Percentiles rank a stretch among this genome's conserved stretches.
phyloP scores from a whole-genome alignment of 306 rosid genomes.

The Corylus avellana region DNA sequence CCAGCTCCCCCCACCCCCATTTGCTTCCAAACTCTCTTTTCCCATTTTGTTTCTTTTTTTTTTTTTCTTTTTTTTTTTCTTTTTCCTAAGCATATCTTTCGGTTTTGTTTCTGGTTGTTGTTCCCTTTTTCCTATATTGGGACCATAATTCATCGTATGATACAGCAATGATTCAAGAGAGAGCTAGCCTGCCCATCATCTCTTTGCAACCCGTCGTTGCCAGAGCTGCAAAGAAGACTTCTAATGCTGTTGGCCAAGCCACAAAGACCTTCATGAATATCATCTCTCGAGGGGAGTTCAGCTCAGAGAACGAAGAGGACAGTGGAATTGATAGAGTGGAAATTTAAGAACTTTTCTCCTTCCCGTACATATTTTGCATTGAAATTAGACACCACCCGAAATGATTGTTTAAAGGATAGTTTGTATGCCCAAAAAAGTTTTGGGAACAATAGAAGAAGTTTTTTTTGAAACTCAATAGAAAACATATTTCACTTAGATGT shows the following conservation, averaged over 20 bases:
- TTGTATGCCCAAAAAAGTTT: background rate
- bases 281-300: constrained; percentile 55
- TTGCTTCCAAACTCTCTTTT: background rate
- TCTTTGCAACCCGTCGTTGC: constrained; percentile 80
- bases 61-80: too few relatives aligned
- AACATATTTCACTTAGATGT: background rate
- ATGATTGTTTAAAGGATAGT: background rate
- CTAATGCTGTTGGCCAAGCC: constrained; percentile 78
- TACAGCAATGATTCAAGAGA: constrained; percentile 90
- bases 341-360: constrained; percentile 22
- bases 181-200: constrained; percentile 82
- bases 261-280: constrained; percentile 70
- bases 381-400: background rate
- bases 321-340: constrained; percentile 51
- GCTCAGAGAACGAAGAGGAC: constrained; percentile 45
- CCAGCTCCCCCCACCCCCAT: too few relatives aligned
- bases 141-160: constrained; percentile 17
- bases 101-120: background rate
- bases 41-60: too few relatives aligned
- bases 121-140: constrained; percentile 5
- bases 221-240: constrained; percentile 91
- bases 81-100: background rate
- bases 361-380: background rate
- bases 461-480: background rate
- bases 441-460: background rate